A percentile compares a stretch with the other conserved stretches of the same genome.
These are phyloP conservation scores for Artemisia argyi DNA, from an alignment of 129 eudicot genomes.

Conservation along the genomic window DNA sequence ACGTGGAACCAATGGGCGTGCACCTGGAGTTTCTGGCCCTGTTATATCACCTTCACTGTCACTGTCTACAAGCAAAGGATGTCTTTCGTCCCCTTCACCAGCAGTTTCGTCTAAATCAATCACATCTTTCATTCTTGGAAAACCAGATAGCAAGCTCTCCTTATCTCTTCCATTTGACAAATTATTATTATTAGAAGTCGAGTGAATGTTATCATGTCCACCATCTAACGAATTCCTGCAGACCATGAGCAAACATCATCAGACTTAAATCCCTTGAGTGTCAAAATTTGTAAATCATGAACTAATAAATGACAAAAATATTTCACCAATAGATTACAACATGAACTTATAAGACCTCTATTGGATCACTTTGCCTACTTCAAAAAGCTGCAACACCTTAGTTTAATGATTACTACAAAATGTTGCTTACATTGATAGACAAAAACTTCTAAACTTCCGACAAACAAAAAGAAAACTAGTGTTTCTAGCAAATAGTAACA, in stretches of 20 bases:
- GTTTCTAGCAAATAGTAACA: no score
- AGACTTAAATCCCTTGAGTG: not conserved
- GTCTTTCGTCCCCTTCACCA: constrained; percentile 37
- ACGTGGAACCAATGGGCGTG: constrained; percentile 62
- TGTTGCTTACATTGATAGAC: no score
- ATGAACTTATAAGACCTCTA: no score
- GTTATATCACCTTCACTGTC: constrained; percentile 40
- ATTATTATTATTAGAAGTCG: constrained; percentile 24
- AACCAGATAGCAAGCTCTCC: constrained; percentile 28
- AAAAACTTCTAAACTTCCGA: no score
- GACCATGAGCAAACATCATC: constrained; percentile 6
- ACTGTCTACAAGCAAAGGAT: constrained; percentile 16
- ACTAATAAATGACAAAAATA: not conserved
- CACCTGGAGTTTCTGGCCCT: constrained; percentile 85
- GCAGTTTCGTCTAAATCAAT: constrained; percentile 17
- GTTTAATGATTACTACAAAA: no score
- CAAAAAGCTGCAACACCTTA: no score
- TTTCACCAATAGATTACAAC: no score
- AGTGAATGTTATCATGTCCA: constrained; percentile 6
- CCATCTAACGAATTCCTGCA: constrained; percentile 48
- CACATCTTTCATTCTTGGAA: constrained; percentile 20
- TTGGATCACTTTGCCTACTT: no score
- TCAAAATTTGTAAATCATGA: not conserved
- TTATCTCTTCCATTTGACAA: constrained; percentile 27
- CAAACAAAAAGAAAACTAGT: no score